Evolutionary conservation across 768 basidiomycete genomes (phyloP), one percentile per base, ranked within the genome.

Genomic region (Hebeloma cylindrosporum): DNA sequence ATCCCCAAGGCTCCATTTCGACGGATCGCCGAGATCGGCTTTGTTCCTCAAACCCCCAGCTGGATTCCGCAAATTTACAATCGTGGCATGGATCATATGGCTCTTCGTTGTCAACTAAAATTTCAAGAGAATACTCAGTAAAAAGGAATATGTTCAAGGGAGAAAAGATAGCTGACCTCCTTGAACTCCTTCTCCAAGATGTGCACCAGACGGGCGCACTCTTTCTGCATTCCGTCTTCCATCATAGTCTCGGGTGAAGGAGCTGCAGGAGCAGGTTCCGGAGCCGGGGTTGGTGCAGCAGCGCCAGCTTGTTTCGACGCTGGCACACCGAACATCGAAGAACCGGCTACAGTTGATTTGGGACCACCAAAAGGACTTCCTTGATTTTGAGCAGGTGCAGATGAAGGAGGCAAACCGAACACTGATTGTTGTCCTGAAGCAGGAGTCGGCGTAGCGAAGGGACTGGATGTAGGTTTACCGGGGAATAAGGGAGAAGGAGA

Each of bases 161-260:
- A 3, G 32, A 43, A 30, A 44, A 33, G 44, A 25, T 30, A 29
- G 70, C 82, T 55, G 59, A 90, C 90, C 29, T 71, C 65, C 18
- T 78, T 67, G 0, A 93, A 62, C 48, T 89, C 85, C 27, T 65
- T 69, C 2, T 50, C 58, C 29, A 88, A 60, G 9, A 59, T 64
- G 1, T 50, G 43, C 30, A 82, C 68, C 25, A 92, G 67, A 25
- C 70, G 34, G 2, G 60, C 53, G 51, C 83, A 83, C 56, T 90
- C 82, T 13, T 72, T 71, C 54, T 88, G 85, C 77, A 92, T 79
- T 7, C 83, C 82, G 42, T 79, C 74, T 47, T 81, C 75, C 48
- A 74, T 54, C 45, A 70, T 47, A 44, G 64, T 47, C 34, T 64
- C 55, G 0, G 51, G 53, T 4, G 45, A 38, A 9, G 48, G 47